Percentiles rank a stretch among this genome's conserved stretches.
Evolutionary conservation across 2,329 filamentous ascomycete species (phyloP).

Genomic region (Colletotrichum sp.): DNA sequence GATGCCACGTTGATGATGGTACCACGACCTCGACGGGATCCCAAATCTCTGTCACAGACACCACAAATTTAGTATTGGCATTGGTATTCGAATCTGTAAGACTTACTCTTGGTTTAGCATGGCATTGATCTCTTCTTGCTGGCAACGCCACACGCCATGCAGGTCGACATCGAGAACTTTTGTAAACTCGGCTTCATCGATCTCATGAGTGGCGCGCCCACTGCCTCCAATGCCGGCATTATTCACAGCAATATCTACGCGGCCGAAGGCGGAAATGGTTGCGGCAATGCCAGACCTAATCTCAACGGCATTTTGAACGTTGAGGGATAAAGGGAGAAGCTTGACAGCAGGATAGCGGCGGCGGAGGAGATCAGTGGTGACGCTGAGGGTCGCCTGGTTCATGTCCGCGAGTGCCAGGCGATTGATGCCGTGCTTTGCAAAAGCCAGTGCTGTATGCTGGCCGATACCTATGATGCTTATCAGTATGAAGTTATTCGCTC

Average conservation of each 20-base stretch:
- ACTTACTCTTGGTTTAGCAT: constrained; percentile 57
- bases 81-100: too few relatives aligned
- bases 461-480: constrained; percentile 48
- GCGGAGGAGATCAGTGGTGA: constrained; percentile 37
- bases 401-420: constrained; percentile 53
- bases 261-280: constrained; percentile 50
- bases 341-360: constrained; percentile 42
- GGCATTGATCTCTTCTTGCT: constrained; percentile 54
- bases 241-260: constrained; percentile 62
- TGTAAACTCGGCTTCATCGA: constrained; percentile 52
- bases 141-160: constrained; percentile 62
- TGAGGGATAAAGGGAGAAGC: constrained; percentile 44
- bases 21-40: constrained; percentile 47
- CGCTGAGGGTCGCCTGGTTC: constrained; percentile 36
- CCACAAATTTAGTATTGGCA: neutral
- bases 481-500: neutral
- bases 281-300: constrained; percentile 48
- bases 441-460: constrained; percentile 47
- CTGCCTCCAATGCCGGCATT: constrained; percentile 56
- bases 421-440: constrained; percentile 52
- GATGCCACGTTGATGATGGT: constrained; percentile 60
- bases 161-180: constrained; percentile 58
- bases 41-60: constrained; percentile 33
- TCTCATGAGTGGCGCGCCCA: constrained; percentile 48
- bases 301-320: constrained; percentile 48